Evolutionary conservation across 2,329 filamentous ascomycete species (phyloP).

Genomic region (Monosporascus sp.): DNA sequence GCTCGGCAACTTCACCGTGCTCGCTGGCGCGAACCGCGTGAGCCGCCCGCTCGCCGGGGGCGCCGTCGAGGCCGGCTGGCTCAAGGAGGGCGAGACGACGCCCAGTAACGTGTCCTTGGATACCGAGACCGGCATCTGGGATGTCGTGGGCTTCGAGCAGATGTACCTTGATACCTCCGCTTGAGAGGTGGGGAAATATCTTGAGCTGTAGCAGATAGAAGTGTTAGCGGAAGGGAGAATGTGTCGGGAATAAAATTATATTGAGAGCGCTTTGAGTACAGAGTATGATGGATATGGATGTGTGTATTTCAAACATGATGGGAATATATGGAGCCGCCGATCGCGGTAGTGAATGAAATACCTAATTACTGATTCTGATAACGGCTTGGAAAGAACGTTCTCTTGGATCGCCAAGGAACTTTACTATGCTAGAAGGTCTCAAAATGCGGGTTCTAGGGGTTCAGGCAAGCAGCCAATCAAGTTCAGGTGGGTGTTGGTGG

Average conservation of each 20-base stretch:
- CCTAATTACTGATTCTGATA: too few species aligned
- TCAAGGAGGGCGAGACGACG: constrained; percentile 42
- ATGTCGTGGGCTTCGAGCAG: constrained; percentile 22
- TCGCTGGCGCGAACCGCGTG: constrained; percentile 55
- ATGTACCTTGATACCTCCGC: constrained; percentile 22
- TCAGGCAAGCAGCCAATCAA: neutral
- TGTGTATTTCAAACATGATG: too few species aligned
- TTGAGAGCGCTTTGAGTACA: too few species aligned
- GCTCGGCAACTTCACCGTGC: constrained; percentile 66
- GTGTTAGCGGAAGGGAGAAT: too few species aligned
- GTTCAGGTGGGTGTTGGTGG: neutral
- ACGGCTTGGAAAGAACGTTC: too few species aligned
- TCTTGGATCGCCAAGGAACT: too few species aligned
- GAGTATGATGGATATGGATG: neutral
- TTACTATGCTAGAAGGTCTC: too few species aligned
- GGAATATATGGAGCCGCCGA: neutral
- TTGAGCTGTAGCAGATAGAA: too few species aligned
- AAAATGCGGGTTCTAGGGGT: too few species aligned
- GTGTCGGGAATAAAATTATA: too few species aligned
- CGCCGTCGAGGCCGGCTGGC: constrained; percentile 46
- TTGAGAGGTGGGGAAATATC: neutral
- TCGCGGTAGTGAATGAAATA: neutral
- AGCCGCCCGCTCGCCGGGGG: constrained; percentile 38
- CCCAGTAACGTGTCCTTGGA: constrained; percentile 49
- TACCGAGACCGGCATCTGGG: constrained; percentile 24